Evolutionary conservation across 2,329 filamentous ascomycete genomes (phyloP), one percentile per base, ranked within the genome.

Genomic region (Cladosporium sp.): DNA sequence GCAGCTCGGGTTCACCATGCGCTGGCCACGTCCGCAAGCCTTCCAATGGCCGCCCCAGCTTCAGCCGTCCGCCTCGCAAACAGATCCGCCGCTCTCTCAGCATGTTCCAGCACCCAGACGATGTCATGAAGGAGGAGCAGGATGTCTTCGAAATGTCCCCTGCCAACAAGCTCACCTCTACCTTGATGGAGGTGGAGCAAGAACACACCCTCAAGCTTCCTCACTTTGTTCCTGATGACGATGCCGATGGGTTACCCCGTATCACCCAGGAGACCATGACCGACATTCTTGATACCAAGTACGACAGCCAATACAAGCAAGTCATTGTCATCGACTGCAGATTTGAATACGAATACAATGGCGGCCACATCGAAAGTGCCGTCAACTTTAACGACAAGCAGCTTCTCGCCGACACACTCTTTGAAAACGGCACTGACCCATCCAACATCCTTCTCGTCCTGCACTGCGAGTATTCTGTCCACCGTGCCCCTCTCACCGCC

Each of bases 361-460:
- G 94, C 59, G 94, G 94, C 36, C 94, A 99, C 73, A 97, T 99
- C 70, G 84, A 92, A 66, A 89, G 89, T 17, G 94, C 94, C 43
- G 81, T 96, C 76, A 99, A 99, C 79, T 94, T 92, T 80, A 97
- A 96, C 76, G 91, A 97, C 78, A 97, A 97, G 76, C 93, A 99
- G 69, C 78, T 89, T 61, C 81, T 99, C 60, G 86, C 91, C 8
- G 80, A 81, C 58, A 86, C 92, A 65, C 84, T 99, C 51, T 96
- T 99, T 73, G 66, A 73, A 28, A 66, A 73, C 30, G 81, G 79
- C 20, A 81, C 82, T 17, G 84, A 87, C 68, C 77, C 84, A 49
- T 84, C 87, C 51, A 88, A 86, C 65, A 94, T 92, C 0, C 81
- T 97, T 11, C 76, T 99, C 62, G 87, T 99, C 65, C 90, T 99